These are phyloP conservation scores for Fusarium sp. DNA, from an alignment of 2,329 filamentous ascomycete genomes.

Conservation along the genomic window DNA sequence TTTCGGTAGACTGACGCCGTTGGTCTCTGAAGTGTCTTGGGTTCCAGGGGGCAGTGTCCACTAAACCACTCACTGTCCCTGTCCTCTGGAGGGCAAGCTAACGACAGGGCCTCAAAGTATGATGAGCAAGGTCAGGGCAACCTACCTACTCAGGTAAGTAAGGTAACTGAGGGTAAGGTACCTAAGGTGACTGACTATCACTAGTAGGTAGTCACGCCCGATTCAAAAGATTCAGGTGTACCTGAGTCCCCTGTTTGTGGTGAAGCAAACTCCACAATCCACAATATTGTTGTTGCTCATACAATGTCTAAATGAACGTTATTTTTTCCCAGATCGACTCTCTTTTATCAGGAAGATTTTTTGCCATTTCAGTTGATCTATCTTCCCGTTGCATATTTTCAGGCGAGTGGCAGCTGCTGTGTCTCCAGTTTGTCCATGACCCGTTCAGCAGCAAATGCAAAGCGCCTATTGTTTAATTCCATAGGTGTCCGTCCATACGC, in stretches of 20 bases:
- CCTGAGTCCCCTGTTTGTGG: constrained; percentile 23
- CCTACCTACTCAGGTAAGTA: too few species aligned
- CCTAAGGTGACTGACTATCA: too few species aligned
- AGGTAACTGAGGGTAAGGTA: background rate
- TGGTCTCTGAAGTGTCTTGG: background rate
- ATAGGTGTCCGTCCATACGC: background rate
- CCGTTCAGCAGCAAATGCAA: background rate
- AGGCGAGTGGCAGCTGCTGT: background rate
- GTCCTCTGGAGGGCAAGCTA: background rate
- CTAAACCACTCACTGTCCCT: background rate
- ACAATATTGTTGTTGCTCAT: background rate
- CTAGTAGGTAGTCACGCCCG: too few species aligned
- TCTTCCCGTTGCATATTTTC: background rate
- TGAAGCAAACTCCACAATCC: background rate
- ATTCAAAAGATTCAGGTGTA: constrained; percentile 26
- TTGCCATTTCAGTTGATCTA: background rate
- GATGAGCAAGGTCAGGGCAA: constrained; percentile 5
- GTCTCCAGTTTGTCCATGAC: background rate
- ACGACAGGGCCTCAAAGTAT: background rate
- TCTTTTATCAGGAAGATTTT: background rate
- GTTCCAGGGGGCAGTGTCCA: background rate
- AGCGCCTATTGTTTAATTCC: background rate
- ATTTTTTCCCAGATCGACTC: background rate
- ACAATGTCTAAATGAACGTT: background rate
- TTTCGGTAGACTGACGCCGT: background rate